phyloP scores from a whole-genome alignment of 2,329 filamentous ascomycete genomes.

The Coniochaeta sp. region DNA sequence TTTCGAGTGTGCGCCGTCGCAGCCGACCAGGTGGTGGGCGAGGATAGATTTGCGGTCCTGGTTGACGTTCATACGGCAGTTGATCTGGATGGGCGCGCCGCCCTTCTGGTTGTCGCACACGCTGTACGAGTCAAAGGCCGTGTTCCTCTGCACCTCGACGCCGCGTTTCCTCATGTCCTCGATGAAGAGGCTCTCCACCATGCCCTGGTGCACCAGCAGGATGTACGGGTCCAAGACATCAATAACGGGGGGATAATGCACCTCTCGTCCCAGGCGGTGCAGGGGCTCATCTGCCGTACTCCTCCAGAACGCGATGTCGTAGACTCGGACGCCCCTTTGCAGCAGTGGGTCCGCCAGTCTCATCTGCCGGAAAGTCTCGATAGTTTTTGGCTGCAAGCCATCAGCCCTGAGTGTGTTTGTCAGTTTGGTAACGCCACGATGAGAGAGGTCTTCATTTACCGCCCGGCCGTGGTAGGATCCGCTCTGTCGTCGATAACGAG shows the following conservation, averaged over 20 bases:
- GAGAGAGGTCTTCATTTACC: conserved; percentile 17
- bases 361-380: conserved; percentile 70
- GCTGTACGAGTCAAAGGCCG: conserved; percentile 54
- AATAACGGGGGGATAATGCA: conserved; percentile 60
- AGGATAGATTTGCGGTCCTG: conserved; percentile 41
- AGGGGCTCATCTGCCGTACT: conserved; percentile 42
- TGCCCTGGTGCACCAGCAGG: conserved; percentile 62
- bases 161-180: conserved; percentile 61
- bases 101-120: conserved; percentile 31
- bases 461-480: conserved; percentile 63
- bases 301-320: conserved; percentile 70
- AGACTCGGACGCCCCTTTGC: conserved; percentile 60
- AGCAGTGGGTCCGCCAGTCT: conserved; percentile 63
- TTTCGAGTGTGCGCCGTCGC: conserved; percentile 66
- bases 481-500: conserved; percentile 62
- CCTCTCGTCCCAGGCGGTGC: conserved; percentile 55
- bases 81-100: conserved; percentile 41
- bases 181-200: conserved; percentile 65
- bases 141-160: conserved; percentile 55
- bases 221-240: conserved; percentile 52
- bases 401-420: too few relatives aligned
- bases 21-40: conserved; percentile 62
- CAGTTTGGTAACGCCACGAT: too few relatives aligned
- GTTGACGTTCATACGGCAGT: conserved; percentile 43
- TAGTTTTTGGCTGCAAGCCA: conserved; percentile 70